These are phyloP conservation scores for Truncatella angustata DNA, from an alignment of 2,329 filamentous ascomycete genomes.

Conservation along the genomic window DNA sequence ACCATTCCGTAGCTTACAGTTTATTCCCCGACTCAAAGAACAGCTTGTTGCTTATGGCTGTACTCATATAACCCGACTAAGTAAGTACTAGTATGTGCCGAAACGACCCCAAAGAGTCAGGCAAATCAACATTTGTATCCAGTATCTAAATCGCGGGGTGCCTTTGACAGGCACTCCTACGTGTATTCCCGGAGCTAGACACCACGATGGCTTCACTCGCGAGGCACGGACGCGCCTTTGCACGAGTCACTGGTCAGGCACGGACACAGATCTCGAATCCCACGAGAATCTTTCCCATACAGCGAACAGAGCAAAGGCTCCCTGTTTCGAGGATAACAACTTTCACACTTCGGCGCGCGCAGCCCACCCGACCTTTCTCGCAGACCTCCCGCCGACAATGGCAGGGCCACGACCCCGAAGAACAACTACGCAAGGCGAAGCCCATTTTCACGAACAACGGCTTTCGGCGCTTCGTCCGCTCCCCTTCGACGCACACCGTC, in stretches of 20 bases:
- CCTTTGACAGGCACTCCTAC: not conserved
- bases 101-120: too few relatives aligned
- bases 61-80: too few relatives aligned
- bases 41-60: too few relatives aligned
- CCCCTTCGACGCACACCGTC: slow-evolving; percentile 38
- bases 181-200: too few relatives aligned
- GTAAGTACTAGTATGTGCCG: too few relatives aligned
- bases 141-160: not conserved
- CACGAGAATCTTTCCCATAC: not conserved
- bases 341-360: not conserved
- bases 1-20: too few relatives aligned
- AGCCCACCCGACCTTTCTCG: slow-evolving; percentile 14
- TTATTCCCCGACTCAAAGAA: too few relatives aligned
- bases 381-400: slow-evolving; percentile 9
- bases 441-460: slow-evolving; percentile 38
- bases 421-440: slow-evolving; percentile 26
- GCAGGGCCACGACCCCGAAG: slow-evolving; percentile 17
- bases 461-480: slow-evolving; percentile 30
- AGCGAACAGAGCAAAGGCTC: slow-evolving; percentile 6
- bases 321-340: slow-evolving; percentile 16
- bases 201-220: not conserved
- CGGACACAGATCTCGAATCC: too few relatives aligned
- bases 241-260: not conserved
- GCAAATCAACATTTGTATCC: not conserved
- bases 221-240: not conserved